Percentiles rank a stretch among this genome's conserved stretches.
Evolutionary conservation across 2,329 filamentous ascomycete species (phyloP).

Genomic region (Monilinia fructigena): DNA sequence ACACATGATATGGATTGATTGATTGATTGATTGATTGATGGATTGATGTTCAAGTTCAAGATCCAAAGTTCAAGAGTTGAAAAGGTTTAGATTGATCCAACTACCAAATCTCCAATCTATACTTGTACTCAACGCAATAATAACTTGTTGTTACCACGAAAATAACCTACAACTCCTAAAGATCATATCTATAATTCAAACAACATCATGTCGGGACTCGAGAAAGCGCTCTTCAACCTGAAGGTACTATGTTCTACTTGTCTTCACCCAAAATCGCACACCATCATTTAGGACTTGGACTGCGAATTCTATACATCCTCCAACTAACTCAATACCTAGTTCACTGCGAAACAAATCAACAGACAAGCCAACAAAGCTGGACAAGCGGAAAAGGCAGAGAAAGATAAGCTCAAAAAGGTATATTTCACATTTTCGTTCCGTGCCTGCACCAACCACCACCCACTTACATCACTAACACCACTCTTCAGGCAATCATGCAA

Average conservation of each 20-base stretch:
- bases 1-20: not conserved
- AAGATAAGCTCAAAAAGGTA: conserved; percentile 61
- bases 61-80: not conserved
- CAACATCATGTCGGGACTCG: conserved; percentile 56
- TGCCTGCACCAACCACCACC: not conserved
- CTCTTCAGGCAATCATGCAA: conserved; percentile 55
- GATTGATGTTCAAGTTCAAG: not conserved
- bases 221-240: conserved; percentile 61
- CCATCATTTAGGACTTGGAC: conserved; percentile 1
- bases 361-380: conserved; percentile 60
- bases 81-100: conserved; percentile 9
- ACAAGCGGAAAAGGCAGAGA: conserved; percentile 60
- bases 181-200: not conserved
- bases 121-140: conserved; percentile 7
- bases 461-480: conserved; percentile 21
- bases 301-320: conserved; percentile 11
- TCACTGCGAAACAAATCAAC: conserved; percentile 63
- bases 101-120: conserved; percentile 3
- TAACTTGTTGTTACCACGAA: not conserved
- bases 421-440: not conserved
- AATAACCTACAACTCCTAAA: not conserved
- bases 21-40: too few relatives aligned
- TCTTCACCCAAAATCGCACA: conserved; percentile 21
- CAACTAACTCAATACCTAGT: conserved; percentile 40
- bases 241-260: conserved; percentile 46